These are phyloP conservation scores for Cucurbitaria berberidis DNA, from an alignment of 2,329 filamentous ascomycete genomes.

Conservation along the genomic window DNA sequence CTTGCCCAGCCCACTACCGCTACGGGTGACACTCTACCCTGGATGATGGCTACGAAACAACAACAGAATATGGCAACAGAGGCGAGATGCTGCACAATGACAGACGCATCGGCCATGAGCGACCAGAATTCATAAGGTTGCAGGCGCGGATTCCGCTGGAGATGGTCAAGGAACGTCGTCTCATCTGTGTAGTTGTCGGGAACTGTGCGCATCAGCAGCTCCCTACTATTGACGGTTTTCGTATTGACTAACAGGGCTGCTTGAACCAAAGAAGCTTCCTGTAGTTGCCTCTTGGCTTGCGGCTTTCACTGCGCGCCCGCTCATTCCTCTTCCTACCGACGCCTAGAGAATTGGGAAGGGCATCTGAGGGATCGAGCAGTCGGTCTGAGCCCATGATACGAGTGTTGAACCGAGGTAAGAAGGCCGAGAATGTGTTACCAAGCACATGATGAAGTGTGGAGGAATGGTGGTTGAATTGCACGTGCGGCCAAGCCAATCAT, in stretches of 20 bases:
- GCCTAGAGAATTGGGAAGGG: conserved; percentile 17
- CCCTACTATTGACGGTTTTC: neutral
- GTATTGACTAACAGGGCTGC: conserved; percentile 73
- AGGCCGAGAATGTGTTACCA: neutral
- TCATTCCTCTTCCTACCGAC: conserved; percentile 53
- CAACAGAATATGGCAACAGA: conserved; percentile 94
- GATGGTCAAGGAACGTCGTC: conserved; percentile 92
- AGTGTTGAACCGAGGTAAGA: neutral
- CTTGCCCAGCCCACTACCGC: conserved; percentile 86
- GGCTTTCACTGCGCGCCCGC: conserved; percentile 67
- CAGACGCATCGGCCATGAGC: conserved; percentile 89
- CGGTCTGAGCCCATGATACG: conserved; percentile 19
- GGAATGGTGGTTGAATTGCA: neutral
- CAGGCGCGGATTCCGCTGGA: conserved; percentile 91
- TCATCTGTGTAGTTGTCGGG: conserved; percentile 99
- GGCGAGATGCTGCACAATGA: conserved; percentile 96
- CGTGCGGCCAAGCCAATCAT: neutral
- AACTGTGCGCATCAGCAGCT: conserved; percentile 61
- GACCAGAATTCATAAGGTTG: conserved; percentile 99
- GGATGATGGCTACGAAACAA: conserved; percentile 89
- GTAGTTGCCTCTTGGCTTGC: conserved; percentile 76
- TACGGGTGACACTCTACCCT: conserved; percentile 87
- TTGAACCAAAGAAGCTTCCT: conserved; percentile 99
- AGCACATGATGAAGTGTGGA: neutral
- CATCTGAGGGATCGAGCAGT: conserved; percentile 19